These are phyloP conservation scores for Oenanthe javanica DNA, from an alignment of 140 eudicot species.

Conservation along the genomic window DNA sequence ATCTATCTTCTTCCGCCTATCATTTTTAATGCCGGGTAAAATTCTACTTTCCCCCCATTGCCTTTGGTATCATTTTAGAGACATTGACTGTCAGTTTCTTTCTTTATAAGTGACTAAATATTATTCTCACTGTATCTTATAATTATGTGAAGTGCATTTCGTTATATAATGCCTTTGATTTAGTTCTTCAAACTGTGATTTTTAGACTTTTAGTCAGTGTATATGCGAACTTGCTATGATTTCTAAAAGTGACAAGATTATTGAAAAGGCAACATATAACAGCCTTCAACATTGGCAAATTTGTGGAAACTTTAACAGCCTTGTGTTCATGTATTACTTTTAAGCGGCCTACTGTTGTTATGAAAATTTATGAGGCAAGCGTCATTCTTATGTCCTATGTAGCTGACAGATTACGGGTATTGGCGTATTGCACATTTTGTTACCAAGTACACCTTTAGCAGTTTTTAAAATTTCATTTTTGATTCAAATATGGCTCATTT, in stretches of 20 bases:
- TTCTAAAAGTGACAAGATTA: not conserved
- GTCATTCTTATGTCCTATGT: not conserved
- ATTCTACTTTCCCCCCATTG: conserved; percentile 4
- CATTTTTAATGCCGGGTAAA: conserved; percentile 78
- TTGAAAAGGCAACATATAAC: not conserved
- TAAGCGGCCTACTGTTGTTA: not conserved
- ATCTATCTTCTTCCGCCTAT: conserved; percentile 85
- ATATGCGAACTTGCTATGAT: not conserved
- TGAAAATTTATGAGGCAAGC: not conserved
- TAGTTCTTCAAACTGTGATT: not conserved
- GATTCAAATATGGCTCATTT: not conserved
- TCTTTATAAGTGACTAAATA: not conserved
- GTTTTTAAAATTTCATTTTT: not conserved
- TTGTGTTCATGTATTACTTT: not conserved
- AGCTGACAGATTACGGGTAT: not conserved
- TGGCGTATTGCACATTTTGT: not conserved
- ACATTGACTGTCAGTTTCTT: too few species aligned
- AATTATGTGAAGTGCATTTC: not conserved
- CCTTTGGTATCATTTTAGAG: not conserved
- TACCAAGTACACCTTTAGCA: not conserved
- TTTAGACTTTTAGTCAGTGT: not conserved
- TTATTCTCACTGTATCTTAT: not conserved
- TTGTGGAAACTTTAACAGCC: not conserved
- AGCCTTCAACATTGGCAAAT: not conserved
- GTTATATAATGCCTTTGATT: not conserved